These are phyloP conservation scores for Pythium chondricola DNA, from an alignment of 352 stramenopile genomes.

Conservation along the genomic window DNA sequence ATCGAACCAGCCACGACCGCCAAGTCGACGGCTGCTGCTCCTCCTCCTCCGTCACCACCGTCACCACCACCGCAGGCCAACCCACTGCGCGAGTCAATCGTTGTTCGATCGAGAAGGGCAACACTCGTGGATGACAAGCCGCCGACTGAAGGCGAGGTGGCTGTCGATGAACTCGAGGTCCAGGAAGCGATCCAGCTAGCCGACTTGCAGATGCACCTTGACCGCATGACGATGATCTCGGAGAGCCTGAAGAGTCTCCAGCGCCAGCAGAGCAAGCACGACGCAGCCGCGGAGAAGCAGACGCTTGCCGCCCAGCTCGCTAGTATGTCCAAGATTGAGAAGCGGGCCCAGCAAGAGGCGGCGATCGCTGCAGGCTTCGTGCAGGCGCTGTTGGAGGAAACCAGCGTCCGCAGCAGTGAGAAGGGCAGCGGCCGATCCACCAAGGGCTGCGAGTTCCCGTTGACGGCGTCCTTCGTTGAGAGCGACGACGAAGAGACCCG, in stretches of 20 bases:
- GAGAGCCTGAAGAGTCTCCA: constrained; percentile 38
- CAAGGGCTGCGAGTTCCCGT: no score
- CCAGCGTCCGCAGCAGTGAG: no score
- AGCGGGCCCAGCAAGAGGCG: constrained; percentile 15
- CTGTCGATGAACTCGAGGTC: neutral
- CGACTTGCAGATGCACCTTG: constrained; percentile 62
- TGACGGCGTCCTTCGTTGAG: no score
- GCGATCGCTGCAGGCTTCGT: constrained; percentile 12
- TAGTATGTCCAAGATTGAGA: constrained; percentile 17
- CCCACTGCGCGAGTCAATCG: constrained; percentile 14
- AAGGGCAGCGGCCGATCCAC: no score
- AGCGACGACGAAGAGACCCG: constrained; percentile 10
- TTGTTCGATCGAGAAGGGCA: constrained; percentile 15
- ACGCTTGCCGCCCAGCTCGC: constrained; percentile 8
- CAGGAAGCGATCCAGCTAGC: constrained; percentile 38
- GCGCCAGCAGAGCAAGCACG: constrained; percentile 35
- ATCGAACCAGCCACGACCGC: constrained; percentile 6
- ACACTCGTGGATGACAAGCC: constrained; percentile 17
- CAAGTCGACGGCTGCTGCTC: neutral
- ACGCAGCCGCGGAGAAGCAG: constrained; percentile 1
- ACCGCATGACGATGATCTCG: constrained; percentile 74
- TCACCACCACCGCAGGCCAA: constrained; percentile 6
- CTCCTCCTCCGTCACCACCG: neutral
- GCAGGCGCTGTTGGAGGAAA: constrained; percentile 13
- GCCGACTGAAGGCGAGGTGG: no score